Conservation (phyloP, 169 alveolate species). For the Amoebophrya sp. region DNA sequence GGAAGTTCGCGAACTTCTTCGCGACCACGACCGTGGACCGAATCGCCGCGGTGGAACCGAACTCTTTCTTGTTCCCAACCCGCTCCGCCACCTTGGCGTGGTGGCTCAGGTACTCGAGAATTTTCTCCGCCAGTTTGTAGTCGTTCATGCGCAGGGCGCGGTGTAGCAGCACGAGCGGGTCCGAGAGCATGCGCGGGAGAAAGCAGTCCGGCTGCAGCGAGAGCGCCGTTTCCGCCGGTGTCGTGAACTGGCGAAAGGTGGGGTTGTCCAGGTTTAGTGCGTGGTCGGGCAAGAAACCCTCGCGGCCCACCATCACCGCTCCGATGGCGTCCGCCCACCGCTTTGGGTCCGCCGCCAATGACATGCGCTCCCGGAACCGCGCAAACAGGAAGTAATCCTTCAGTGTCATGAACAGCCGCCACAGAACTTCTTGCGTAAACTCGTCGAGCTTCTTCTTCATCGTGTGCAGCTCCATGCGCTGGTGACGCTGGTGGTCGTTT, state of each 20-base stretch:
- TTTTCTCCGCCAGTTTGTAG: background rate
- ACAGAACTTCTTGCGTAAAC: background rate
- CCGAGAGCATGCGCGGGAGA: background rate
- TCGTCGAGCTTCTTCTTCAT: no score
- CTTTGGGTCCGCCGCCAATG: background rate
- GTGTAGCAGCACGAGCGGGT: background rate
- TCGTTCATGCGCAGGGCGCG: background rate
- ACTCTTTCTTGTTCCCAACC: no score
- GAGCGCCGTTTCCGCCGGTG: background rate
- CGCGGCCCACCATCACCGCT: background rate
- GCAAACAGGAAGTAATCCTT: background rate
- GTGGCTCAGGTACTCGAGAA: background rate
- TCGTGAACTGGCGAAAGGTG: background rate
- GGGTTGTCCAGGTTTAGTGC: background rate
- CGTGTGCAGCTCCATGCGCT: no score
- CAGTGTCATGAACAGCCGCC: background rate
- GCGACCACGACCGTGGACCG: background rate
- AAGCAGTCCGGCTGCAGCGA: background rate
- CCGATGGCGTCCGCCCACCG: background rate
- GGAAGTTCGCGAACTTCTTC: background rate
- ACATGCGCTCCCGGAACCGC: background rate
- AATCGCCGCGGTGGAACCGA: no score
- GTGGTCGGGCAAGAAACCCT: background rate
- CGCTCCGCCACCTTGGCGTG: no score
- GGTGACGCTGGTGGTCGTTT: no score